phyloP scores from a whole-genome alignment of 768 basidiomycete genomes.

The Suillus subalutaceus region DNA sequence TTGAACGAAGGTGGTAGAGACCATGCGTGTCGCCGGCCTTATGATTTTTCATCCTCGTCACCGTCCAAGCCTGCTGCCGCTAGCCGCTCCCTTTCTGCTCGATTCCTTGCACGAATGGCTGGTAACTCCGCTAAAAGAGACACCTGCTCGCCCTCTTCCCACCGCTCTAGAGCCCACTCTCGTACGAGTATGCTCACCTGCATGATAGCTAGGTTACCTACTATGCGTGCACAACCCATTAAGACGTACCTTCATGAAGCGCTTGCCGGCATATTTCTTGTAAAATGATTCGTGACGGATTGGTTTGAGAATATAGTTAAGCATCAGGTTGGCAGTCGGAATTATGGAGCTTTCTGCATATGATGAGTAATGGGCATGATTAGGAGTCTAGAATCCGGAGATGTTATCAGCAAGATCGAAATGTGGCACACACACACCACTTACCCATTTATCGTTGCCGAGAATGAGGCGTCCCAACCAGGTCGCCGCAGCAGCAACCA shows the following conservation, averaged over 20 bases:
- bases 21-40: constrained; percentile 6
- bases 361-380: constrained; percentile 84
- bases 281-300: constrained; percentile 75
- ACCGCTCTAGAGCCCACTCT: constrained; percentile 81
- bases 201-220: constrained; percentile 11
- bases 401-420: constrained; percentile 5
- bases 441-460: constrained; percentile 85
- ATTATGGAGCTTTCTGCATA: constrained; percentile 81
- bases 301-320: constrained; percentile 82
- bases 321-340: constrained; percentile 82
- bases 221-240: neutral
- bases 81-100: constrained; percentile 33
- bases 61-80: constrained; percentile 21
- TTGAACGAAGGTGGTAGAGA: neutral
- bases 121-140: constrained; percentile 62
- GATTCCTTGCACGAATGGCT: constrained; percentile 59
- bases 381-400: constrained; percentile 61
- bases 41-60: constrained; percentile 11
- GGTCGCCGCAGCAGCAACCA: constrained; percentile 80
- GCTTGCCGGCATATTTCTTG: constrained; percentile 88
- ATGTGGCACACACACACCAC: constrained; percentile 29
- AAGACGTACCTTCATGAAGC: constrained; percentile 72
- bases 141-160: constrained; percentile 65
- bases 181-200: constrained; percentile 84
- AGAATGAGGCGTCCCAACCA: constrained; percentile 86